Conservation (phyloP, 495 filamentous ascomycete species). For the Hypoxylon crocopeplum region DNA sequence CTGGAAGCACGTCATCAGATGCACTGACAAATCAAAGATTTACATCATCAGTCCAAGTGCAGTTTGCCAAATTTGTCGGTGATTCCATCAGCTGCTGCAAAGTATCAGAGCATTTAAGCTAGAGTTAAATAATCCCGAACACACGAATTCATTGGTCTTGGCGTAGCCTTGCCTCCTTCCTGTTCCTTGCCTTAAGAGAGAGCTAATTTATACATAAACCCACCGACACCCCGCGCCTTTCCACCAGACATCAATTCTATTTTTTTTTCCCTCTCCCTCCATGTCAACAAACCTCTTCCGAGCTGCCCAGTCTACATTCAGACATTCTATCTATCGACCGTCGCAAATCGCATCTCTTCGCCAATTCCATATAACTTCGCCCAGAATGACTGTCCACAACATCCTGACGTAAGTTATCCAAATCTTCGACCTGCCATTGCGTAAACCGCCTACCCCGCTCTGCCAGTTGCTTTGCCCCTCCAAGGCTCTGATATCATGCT, state of each 20-base stretch:
- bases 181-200: conserved; percentile 1
- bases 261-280: conserved; percentile 27
- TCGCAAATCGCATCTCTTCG: conserved; percentile 35
- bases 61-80: not conserved
- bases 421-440: not conserved
- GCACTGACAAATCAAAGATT: conserved; percentile 34
- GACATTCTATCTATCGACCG: conserved; percentile 35
- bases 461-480: not conserved
- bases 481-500: conserved; percentile 10
- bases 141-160: no score
- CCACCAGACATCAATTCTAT: conserved; percentile 6
- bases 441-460: conserved; percentile 1
- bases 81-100: conserved; percentile 2
- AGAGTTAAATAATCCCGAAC: no score
- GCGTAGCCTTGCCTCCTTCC: conserved; percentile 19
- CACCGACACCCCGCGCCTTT: conserved; percentile 28
- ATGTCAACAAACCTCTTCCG: conserved; percentile 39
- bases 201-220: conserved; percentile 30
- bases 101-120: no score
- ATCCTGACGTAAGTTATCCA: conserved; percentile 45
- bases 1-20: conserved; percentile 22
- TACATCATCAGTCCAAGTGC: conserved; percentile 22
- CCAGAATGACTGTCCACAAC: conserved; percentile 56
- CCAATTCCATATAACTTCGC: conserved; percentile 48
- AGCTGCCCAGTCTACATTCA: conserved; percentile 26